Percentiles rank a stretch among this genome's conserved stretches.
These are phyloP conservation scores for Aquilaria agallochum DNA, from an alignment of 441 rosid genomes.

Conservation along the genomic window DNA sequence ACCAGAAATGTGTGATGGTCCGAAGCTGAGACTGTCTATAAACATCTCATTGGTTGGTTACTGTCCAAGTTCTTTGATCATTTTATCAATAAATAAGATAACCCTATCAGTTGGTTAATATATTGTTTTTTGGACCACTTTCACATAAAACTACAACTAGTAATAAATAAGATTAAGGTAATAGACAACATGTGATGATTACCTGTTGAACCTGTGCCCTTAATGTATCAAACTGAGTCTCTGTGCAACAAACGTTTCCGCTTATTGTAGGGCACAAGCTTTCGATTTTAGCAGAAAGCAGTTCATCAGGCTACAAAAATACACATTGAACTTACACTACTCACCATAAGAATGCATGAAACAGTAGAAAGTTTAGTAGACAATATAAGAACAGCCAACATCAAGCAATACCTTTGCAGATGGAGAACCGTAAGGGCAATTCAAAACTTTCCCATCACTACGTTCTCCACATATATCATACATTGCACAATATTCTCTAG, in stretches of 20 bases:
- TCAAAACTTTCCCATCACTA: slow-evolving; percentile 64
- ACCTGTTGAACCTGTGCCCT: slow-evolving; percentile 80
- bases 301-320: slow-evolving; percentile 56
- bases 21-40: too few relatives aligned
- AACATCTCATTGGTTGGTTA: too few relatives aligned
- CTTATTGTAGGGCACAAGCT: slow-evolving; percentile 72
- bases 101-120: too few relatives aligned
- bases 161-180: neutral
- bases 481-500: slow-evolving; percentile 65
- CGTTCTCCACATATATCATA: slow-evolving; percentile 75
- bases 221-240: slow-evolving; percentile 65
- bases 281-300: slow-evolving; percentile 72
- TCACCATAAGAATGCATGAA: neutral
- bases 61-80: too few relatives aligned
- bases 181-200: slow-evolving; percentile 7
- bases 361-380: neutral
- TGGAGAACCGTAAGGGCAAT: slow-evolving; percentile 60
- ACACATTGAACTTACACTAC: slow-evolving; percentile 6
- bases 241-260: slow-evolving; percentile 71
- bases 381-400: neutral
- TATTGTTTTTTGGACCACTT: too few relatives aligned
- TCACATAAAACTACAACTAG: too few relatives aligned
- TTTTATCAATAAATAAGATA: too few relatives aligned
- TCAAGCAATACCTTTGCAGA: slow-evolving; percentile 36
- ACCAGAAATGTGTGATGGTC: too few relatives aligned